phyloP scores from a whole-genome alignment of 192 early-diverging fungal species.

The Coemansia sp. region DNA sequence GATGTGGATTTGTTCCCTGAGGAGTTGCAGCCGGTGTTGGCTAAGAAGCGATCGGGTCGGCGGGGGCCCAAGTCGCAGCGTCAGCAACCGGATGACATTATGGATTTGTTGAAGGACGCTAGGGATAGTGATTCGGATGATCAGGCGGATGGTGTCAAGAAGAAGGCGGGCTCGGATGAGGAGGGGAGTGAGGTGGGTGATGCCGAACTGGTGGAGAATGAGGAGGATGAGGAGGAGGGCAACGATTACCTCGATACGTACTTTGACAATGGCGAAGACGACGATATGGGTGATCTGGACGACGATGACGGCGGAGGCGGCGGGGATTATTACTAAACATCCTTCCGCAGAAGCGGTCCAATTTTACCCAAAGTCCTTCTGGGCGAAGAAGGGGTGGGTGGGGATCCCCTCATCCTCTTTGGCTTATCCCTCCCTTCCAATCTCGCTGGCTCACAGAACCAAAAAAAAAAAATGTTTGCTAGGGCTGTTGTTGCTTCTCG shows the following conservation, averaged over 20 bases:
- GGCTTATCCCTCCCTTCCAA: too few relatives aligned
- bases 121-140: not conserved
- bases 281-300: slow-evolving; percentile 44
- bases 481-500: not conserved
- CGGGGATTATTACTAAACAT: slow-evolving; percentile 23
- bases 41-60: too few relatives aligned
- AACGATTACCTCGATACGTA: slow-evolving; percentile 48
- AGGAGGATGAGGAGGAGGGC: slow-evolving; percentile 42
- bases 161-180: slow-evolving; percentile 15
- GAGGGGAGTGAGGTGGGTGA: slow-evolving; percentile 21
- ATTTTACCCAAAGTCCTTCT: too few relatives aligned
- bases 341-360: too few relatives aligned
- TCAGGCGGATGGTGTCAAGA: not conserved
- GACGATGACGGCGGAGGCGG: slow-evolving; percentile 47
- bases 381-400: too few relatives aligned
- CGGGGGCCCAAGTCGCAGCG: too few relatives aligned
- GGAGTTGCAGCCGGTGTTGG: slow-evolving; percentile 32
- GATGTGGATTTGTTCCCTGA: slow-evolving; percentile 37
- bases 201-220: slow-evolving; percentile 12
- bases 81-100: not conserved
- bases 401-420: too few relatives aligned
- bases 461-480: not conserved
- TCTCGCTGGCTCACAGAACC: too few relatives aligned
- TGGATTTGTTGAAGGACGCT: not conserved
- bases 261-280: slow-evolving; percentile 50